Evolutionary conservation across 768 basidiomycete genomes (phyloP), one percentile per base, ranked within the genome.

Genomic region (Lactifluus echinatus): DNA sequence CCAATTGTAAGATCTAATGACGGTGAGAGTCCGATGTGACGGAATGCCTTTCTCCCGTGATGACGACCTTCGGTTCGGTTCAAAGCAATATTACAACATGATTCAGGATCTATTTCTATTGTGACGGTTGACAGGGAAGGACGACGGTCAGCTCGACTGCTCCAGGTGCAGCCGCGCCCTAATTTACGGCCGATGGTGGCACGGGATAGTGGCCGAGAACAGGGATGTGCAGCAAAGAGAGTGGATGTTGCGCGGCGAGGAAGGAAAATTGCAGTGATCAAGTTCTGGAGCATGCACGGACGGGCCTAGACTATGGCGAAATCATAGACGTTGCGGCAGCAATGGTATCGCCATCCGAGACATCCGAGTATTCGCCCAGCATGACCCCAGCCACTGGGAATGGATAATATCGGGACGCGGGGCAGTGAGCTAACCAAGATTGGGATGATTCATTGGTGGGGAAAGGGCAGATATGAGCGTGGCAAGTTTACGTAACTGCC

Each of bases 261-360:
- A 51, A 50, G 33, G 34, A 29, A 54, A 43, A 28, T 44, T 51
- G 49, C 53, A 5, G 39, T n/a, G 31, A 48, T 31, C 24, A 19
- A 53, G 60, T 58, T 59, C 60, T 59, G 60, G 60, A 59, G 52
- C 52, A 31, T 28, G 15, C 21, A 47, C 23, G 15, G 40, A 29
- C 19, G 17, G 43, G 57, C 46, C 60, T 61, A 61, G 60, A 59
- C 57, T 52, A 10, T 42, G 52, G 47, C n/a, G 43, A 54, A 57
- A 50, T 61, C 57, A 43, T 59, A 59, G 60, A 57, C 52, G 60
- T 61, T 59, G 60, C 57, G 60, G 60, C 21, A 39, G 28, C 48
- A 50, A 53, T 50, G 46, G 23, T 21, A 53, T 42, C 34, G 45
- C 55, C 34, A 31, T 47, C 49, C 50, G 51, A 31, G 46, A 19